Conservation (phyloP, 208 protist species). For the Balamuthia mandrillaris region DNA sequence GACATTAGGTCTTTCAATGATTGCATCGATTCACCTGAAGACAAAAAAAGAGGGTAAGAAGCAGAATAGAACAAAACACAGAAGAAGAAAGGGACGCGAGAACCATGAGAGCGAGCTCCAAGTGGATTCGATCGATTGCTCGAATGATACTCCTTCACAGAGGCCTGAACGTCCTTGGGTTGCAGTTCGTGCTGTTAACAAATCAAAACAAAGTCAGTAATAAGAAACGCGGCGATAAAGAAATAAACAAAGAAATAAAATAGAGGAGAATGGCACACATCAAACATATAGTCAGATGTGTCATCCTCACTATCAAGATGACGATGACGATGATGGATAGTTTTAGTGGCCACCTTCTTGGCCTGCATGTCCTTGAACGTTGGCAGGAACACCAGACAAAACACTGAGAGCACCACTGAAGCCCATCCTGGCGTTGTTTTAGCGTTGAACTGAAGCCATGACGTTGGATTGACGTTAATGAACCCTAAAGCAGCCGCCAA, state of each 20-base stretch:
- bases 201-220: not conserved
- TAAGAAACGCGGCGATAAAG: too few species aligned
- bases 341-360: not conserved
- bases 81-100: too few species aligned
- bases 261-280: too few species aligned
- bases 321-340: not conserved
- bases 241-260: too few species aligned
- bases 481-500: too few species aligned
- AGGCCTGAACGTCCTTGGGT: not conserved
- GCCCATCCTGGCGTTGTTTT: constrained; percentile 25
- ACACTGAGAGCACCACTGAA: not conserved
- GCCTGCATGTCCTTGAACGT: constrained; percentile 7
- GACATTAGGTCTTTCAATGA: not conserved
- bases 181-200: not conserved
- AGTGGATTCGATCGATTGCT: too few species aligned
- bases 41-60: not conserved
- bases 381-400: constrained; percentile 25
- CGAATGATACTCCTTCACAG: too few species aligned
- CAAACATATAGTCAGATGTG: too few species aligned
- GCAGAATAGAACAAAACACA: not conserved
- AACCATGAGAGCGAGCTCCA: too few species aligned
- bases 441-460: not conserved
- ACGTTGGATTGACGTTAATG: too few species aligned
- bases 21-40: not conserved
- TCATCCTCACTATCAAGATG: too few species aligned